Base-by-base conservation (phyloP, 305 asterid genomes). In the Fraxinus angustifolia region DNA sequence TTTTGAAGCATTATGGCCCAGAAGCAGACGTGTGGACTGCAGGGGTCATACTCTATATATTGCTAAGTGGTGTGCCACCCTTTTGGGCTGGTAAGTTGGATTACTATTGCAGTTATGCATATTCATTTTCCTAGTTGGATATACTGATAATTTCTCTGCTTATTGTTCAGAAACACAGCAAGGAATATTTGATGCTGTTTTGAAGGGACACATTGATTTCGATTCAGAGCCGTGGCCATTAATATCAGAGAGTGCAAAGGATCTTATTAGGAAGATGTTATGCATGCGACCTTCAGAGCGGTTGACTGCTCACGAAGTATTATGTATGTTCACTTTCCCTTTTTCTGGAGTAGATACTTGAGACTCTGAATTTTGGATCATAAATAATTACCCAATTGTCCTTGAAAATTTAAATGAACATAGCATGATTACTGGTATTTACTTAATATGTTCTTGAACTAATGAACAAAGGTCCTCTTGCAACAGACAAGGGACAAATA, bases 21-120 rank as follows among this genome's bases (percentile, higher is more conserved):
- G 92, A 90, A 86, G 96, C 96, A 79, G 98, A 94, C 83, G 96
- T 93, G 23, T 94, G 97, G 98, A 94, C 96, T 40, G 97, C 97
- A 40, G 96, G 97, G 34, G 97, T 94, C 81, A 94, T 94, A 73
- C 91, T 94, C 56, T 94, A 94, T 82, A 94, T 94, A 82, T 87
- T 94, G 87, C 91, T 93, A 34, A 91, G 97, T 82, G 98, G 98
- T 53, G 98, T 94, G 11, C 98, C 97, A 56, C 98, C 98, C 45
- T 94, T 94, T 88, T 94, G 98, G 98, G 98, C 97, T 58, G 98
- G 98, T 94, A 91, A 83, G 87, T 26, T 82, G 75, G 68, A 78
- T 53, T 48, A 60, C 78, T 42, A 26, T 56, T 58, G n/a, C 48
- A 53, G 53, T 31, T 30, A 45, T 42, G 53, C 56, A 71, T 23